Percentiles rank a stretch among this genome's conserved stretches.
phyloP scores from a whole-genome alignment of 169 alveolate species.

The Cytauxzoon felis region DNA sequence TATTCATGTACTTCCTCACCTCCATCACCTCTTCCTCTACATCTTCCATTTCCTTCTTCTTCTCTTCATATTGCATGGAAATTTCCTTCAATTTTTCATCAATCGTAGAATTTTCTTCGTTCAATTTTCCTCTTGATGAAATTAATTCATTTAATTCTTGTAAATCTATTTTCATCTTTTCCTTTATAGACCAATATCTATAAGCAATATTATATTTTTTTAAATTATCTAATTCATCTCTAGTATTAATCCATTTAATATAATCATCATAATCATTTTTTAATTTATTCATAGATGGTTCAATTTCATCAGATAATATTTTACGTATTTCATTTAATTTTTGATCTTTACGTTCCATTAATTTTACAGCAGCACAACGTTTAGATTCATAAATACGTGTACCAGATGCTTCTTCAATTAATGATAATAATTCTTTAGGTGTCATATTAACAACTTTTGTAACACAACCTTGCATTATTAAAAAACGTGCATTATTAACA shows the following conservation, averaged over 20 bases:
- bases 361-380: constrained; percentile 86
- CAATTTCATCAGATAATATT: constrained; percentile 85
- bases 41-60: constrained; percentile 43
- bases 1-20: constrained; percentile 47
- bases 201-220: constrained; percentile 64
- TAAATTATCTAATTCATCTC: constrained; percentile 66
- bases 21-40: constrained; percentile 44
- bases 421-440: constrained; percentile 92
- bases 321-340: constrained; percentile 87
- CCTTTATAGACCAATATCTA: constrained; percentile 67
- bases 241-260: constrained; percentile 62
- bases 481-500: constrained; percentile 97
- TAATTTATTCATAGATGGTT: constrained; percentile 85
- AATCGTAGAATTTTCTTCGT: constrained; percentile 7
- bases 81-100: constrained; percentile 29
- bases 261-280: constrained; percentile 79
- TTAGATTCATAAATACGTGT: constrained; percentile 93
- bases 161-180: constrained; percentile 29
- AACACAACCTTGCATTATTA: constrained; percentile 96
- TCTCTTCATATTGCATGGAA: constrained; percentile 26
- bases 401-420: constrained; percentile 98
- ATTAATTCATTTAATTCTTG: too few species aligned
- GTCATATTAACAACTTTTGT: constrained; percentile 97
- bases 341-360: constrained; percentile 87
- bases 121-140: too few species aligned